Base-by-base conservation (phyloP, 495 filamentous ascomycete species). In the Penicillium ochrochloron region DNA sequence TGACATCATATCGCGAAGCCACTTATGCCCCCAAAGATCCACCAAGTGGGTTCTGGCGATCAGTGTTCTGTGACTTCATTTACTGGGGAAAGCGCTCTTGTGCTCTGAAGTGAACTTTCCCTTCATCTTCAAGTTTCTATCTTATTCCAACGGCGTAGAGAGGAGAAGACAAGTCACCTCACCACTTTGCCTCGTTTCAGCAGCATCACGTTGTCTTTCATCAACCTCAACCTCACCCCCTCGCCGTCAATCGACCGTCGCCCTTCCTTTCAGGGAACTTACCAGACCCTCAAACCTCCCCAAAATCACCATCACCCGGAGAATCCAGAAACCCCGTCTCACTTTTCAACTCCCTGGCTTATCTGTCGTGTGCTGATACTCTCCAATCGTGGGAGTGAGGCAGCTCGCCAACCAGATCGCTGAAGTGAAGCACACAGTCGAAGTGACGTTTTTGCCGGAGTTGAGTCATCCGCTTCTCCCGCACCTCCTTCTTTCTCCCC, bases 401-500 rank as follows among this genome's bases (percentile, higher is more conserved):
- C 31, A 5, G 31, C 53, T 56, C 53, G 17, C 53, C 53, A 56
- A 56, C 53, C 53, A 56, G 25, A 56, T 56, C 53, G 5, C 31
- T 33, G 34, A 15, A 56, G 53, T 56, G 33, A 56, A 56, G 53
- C 53, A 56, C 53, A 56, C 53, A 6, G 53, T 56, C 53, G 53
- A 56, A 64, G 67, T 70, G 67, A 70, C 67, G 64, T 70, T 65
- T 35, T 29, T 21, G 31, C 55, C 57, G 59, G 57, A 60, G 67
- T 70, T 70, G 67, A 70, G 61, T 70, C 67, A 70, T 70, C 67
- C 67, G 63, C 48, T 27, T 29, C 42, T 61, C 59, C 67, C 57
- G 62, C 63, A 33, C 54, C 51, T 57, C 51, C 15, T 54, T 46
- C 62, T 61, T 59, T 35, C 21, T 62, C 50, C 51, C 48, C 64